Conservation (phyloP, 2,329 filamentous ascomycete species). For the Xylariaceae sp. region DNA sequence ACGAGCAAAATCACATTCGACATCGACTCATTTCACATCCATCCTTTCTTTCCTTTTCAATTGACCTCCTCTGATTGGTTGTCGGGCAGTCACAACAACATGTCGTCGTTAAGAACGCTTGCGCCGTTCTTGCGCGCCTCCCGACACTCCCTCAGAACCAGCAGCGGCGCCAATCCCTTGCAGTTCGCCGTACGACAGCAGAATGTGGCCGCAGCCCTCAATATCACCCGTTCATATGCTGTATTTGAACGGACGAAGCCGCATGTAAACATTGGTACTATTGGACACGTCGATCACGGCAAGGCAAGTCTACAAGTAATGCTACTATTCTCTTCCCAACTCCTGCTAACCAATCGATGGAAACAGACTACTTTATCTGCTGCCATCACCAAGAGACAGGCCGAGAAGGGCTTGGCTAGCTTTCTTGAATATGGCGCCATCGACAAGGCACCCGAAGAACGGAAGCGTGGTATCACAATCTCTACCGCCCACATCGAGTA, state of each 20-base stretch:
- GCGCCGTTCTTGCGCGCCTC: conserved; percentile 82
- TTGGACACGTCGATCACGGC: conserved; percentile 99
- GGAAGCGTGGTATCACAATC: conserved; percentile 99
- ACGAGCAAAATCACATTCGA: conserved; percentile 1
- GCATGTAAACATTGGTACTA: conserved; percentile 99
- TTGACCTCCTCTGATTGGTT: conserved; percentile 16
- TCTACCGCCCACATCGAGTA: conserved; percentile 99
- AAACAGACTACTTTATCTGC: conserved; percentile 92
- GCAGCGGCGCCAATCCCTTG: conserved; percentile 73
- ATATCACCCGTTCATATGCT: conserved; percentile 67
- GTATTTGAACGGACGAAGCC: conserved; percentile 89
- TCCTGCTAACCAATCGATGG: conserved; percentile 9
- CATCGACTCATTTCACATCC: conserved; percentile 13
- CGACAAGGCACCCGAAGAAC: conserved; percentile 98
- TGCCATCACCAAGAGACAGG: conserved; percentile 97
- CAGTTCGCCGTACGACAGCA: conserved; percentile 68
- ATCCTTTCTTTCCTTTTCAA: conserved; percentile 15
- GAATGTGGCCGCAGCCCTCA: conserved; percentile 65
- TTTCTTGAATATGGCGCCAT: conserved; percentile 98
- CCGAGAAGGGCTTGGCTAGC: conserved; percentile 89
- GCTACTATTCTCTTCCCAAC: neutral
- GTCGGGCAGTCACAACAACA: conserved; percentile 49
- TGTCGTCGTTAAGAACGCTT: conserved; percentile 79
- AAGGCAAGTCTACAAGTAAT: conserved; percentile 66
- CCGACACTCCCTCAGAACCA: conserved; percentile 71